Evolutionary conservation across 805 yeast genomes (phyloP).

Genomic region (Sugiyamaella boreocaroliniensis): DNA sequence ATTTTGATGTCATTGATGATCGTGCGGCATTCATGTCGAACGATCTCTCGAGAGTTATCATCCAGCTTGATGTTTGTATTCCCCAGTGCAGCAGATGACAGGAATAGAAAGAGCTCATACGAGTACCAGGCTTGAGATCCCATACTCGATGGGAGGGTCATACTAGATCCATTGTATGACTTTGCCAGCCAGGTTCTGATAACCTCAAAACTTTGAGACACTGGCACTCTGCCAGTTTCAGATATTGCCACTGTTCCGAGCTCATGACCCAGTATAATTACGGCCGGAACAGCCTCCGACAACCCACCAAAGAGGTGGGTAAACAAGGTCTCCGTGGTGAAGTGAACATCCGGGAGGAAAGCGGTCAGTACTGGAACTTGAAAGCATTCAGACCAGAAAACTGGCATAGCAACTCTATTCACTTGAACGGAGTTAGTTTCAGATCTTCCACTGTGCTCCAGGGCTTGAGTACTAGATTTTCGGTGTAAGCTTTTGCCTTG

Average conservation of each 20-base stretch:
- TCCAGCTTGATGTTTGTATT: not conserved
- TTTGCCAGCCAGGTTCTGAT: not conserved
- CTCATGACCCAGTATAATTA: not conserved
- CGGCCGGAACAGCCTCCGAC: not conserved
- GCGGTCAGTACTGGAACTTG: not conserved
- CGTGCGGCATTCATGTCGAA: not conserved
- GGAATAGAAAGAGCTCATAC: not conserved
- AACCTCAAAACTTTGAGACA: not conserved
- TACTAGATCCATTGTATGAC: not conserved
- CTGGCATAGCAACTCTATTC: not conserved
- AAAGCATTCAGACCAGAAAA: not conserved
- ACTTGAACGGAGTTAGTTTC: too few species aligned
- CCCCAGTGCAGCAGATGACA: not conserved
- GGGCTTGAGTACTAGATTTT: not conserved
- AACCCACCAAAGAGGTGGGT: not conserved
- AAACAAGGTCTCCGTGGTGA: not conserved
- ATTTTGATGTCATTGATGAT: too few species aligned
- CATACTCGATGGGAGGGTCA: not conserved
- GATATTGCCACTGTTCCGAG: not conserved
- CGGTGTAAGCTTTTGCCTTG: not conserved
- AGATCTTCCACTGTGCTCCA: too few species aligned
- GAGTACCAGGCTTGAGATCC: not conserved
- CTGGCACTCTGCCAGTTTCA: not conserved
- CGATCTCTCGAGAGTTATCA: not conserved
- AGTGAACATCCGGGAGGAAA: not conserved